Percentiles rank a stretch among this genome's conserved stretches.
These are phyloP conservation scores for Aristolochia californica DNA, from an alignment of 164 flowering plant species.

Conservation along the genomic window DNA sequence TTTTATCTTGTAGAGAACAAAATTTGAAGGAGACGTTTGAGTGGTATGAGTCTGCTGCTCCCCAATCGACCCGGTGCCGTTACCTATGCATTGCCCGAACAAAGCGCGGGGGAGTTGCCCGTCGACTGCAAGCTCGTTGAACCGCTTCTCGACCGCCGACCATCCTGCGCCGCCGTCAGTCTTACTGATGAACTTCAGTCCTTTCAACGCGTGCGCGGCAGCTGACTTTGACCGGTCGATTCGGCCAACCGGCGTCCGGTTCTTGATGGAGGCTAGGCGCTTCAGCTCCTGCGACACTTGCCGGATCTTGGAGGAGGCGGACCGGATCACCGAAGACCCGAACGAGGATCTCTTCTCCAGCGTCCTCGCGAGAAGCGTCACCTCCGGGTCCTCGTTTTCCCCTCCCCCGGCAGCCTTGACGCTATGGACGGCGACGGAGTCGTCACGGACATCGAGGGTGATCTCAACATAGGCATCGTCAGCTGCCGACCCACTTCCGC, in stretches of 20 bases:
- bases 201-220: slow-evolving; percentile 70
- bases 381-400: slow-evolving; percentile 38
- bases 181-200: slow-evolving; percentile 78
- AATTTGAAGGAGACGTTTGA: neutral
- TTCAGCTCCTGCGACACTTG: slow-evolving; percentile 59
- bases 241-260: slow-evolving; percentile 14
- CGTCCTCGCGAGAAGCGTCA: slow-evolving; percentile 30
- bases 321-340: slow-evolving; percentile 27
- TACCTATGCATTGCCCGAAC: slow-evolving; percentile 57
- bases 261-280: slow-evolving; percentile 30
- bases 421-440: slow-evolving; percentile 55
- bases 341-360: slow-evolving; percentile 38
- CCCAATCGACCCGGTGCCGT: neutral
- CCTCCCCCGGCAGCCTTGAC: slow-evolving; percentile 35
- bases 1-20: neutral
- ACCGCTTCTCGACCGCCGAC: slow-evolving; percentile 40
- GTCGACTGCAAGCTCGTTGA: slow-evolving; percentile 26
- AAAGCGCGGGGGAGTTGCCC: slow-evolving; percentile 30
- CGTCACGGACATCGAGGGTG: slow-evolving; percentile 53
- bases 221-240: slow-evolving; percentile 68
- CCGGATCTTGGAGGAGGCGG: slow-evolving; percentile 30
- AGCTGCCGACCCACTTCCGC: neutral
- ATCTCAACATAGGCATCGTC: slow-evolving; percentile 47
- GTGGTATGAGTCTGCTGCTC: neutral
- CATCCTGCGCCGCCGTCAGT: slow-evolving; percentile 57